Evolutionary conservation across 352 stramenopile genomes (phyloP).

Genomic region (Globisporangium nodosum): DNA sequence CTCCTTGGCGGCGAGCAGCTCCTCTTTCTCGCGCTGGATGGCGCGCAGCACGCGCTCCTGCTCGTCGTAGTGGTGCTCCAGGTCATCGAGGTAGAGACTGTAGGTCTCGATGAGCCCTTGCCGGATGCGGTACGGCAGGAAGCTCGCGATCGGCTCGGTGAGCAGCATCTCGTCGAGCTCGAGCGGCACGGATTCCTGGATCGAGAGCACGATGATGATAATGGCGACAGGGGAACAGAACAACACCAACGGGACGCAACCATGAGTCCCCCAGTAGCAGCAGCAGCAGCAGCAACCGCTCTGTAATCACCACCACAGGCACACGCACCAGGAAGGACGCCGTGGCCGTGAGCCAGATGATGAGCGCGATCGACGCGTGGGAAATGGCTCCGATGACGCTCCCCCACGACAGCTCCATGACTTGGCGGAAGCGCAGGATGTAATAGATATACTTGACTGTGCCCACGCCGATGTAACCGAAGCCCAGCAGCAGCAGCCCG

Average conservation of each 20-base stretch:
- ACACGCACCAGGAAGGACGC: conserved; percentile 75
- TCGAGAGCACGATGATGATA: no score
- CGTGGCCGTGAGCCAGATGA: conserved; percentile 82
- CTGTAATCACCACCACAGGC: background rate
- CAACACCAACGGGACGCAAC: background rate
- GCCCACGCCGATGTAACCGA: conserved; percentile 85
- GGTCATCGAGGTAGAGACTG: conserved; percentile 81
- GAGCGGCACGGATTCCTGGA: conserved; percentile 78
- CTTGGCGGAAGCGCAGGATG: conserved; percentile 80
- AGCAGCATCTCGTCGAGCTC: conserved; percentile 82
- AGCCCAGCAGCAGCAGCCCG: conserved; percentile 72
- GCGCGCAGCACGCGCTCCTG: conserved; percentile 77
- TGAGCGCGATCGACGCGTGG: conserved; percentile 73
- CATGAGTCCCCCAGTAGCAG: background rate
- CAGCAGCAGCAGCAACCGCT: no score
- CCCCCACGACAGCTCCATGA: conserved; percentile 84
- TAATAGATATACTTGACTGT: conserved; percentile 90
- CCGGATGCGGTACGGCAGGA: conserved; percentile 76
- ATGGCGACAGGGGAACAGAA: background rate
- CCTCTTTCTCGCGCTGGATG: conserved; percentile 57
- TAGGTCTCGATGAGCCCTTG: conserved; percentile 87
- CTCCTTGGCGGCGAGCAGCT: conserved; percentile 19
- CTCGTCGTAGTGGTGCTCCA: conserved; percentile 79
- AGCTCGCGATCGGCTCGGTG: conserved; percentile 77
- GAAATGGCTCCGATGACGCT: conserved; percentile 82